Percentiles rank a stretch among this genome's conserved stretches.
phyloP scores from a whole-genome alignment of 352 stramenopile species.

The Thraustochytrium sp. region DNA sequence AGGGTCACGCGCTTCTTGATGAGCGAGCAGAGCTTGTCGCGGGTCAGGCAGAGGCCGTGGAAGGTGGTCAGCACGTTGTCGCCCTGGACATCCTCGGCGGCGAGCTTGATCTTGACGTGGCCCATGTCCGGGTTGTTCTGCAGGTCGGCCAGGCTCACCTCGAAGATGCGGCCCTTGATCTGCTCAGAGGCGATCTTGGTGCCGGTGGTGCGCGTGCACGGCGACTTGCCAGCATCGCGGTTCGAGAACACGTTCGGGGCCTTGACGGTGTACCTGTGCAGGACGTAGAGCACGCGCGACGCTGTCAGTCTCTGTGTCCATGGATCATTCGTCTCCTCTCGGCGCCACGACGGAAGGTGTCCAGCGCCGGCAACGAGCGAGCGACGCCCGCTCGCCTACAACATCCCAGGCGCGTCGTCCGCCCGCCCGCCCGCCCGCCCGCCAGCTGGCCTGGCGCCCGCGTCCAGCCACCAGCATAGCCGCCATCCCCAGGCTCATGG shows the following conservation, averaged over 20 bases:
- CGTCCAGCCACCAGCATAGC: neutral
- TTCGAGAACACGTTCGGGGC: conserved; percentile 95
- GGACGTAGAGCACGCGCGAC: conserved; percentile 56
- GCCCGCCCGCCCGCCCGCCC: too few relatives aligned
- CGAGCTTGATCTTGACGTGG: conserved; percentile 98
- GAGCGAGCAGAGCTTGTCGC: conserved; percentile 98
- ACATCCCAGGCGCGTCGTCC: too few relatives aligned
- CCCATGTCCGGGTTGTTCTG: conserved; percentile 94
- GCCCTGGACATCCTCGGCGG: conserved; percentile 94
- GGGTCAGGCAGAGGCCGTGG: conserved; percentile 86
- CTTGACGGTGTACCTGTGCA: conserved; percentile 83
- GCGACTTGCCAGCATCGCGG: conserved; percentile 95
- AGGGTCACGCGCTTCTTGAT: conserved; percentile 99
- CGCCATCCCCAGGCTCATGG: neutral
- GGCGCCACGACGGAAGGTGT: too few relatives aligned
- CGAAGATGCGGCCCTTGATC: conserved; percentile 97
- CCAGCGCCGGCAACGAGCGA: neutral
- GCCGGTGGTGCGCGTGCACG: conserved; percentile 94
- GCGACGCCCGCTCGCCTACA: neutral
- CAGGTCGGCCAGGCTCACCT: conserved; percentile 95
- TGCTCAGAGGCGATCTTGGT: conserved; percentile 93
- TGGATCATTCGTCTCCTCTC: neutral
- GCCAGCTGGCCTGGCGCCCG: too few relatives aligned
- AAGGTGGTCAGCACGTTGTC: conserved; percentile 83
- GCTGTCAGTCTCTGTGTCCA: neutral